Percentiles rank a stretch among this genome's conserved stretches.
Evolutionary conservation across 345 rosid genomes (phyloP).

Genomic region (Triadica sebifera): DNA sequence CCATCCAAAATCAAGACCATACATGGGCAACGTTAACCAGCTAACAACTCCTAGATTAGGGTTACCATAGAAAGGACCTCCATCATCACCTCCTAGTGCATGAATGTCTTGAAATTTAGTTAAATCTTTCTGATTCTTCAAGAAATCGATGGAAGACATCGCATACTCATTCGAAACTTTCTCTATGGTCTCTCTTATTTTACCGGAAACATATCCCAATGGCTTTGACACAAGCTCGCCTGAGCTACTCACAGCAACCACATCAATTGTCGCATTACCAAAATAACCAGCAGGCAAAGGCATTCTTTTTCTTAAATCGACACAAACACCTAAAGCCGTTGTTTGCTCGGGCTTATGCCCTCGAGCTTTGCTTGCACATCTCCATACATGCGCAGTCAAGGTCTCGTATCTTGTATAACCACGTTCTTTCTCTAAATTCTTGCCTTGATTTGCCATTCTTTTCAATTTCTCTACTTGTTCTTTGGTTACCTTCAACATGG

Average conservation of each 20-base stretch:
- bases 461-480: conserved; percentile 46
- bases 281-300: conserved; percentile 34
- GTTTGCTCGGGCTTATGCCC: conserved; percentile 40
- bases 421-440: conserved; percentile 9
- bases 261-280: conserved; percentile 46
- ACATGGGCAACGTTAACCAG: conserved; percentile 56
- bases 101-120: conserved; percentile 50
- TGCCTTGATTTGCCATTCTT: conserved; percentile 34
- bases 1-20: conserved; percentile 62
- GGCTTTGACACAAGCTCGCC: conserved; percentile 42
- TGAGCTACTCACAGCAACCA: conserved; percentile 37
- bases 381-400: conserved; percentile 38
- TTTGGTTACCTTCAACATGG: conserved; percentile 43
- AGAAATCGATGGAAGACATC: conserved; percentile 37
- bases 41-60: conserved; percentile 64
- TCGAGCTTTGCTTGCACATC: conserved; percentile 40
- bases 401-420: conserved; percentile 47
- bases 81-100: conserved; percentile 42
- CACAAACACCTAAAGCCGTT: conserved; percentile 43
- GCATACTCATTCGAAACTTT: conserved; percentile 40
- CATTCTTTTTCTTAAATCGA: conserved; percentile 45
- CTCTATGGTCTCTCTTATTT: conserved; percentile 44
- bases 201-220: conserved; percentile 36
- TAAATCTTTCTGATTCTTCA: conserved; percentile 43
- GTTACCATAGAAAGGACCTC: conserved; percentile 58